Base-by-base conservation (phyloP, 2,329 filamentous ascomycete species). In the Hypoxylon sp. region DNA sequence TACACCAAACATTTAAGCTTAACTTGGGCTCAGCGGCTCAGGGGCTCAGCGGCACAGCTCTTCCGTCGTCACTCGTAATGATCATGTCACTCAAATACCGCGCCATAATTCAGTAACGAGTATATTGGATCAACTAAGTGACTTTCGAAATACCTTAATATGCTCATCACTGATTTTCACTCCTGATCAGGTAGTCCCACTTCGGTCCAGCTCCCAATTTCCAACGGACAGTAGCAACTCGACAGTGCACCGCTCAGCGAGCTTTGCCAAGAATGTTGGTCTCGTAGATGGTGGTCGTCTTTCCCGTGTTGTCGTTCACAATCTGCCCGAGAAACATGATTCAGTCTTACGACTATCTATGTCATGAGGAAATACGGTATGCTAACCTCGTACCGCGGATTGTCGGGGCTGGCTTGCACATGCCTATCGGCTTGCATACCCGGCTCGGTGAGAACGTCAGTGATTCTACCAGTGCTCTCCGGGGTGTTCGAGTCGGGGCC, bases 221-320 rank as follows among this genome's bases (percentile, higher is more conserved):
- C 43, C 3, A 15, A 26, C 44, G 10, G 10, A 15, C 24, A 48
- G 22, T 19, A 17, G 24, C 4, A 3, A 15, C 19, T 26, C 22
- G 17, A 43, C 17, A 2, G 20, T 10, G 10, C 6, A 22, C 26
- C 7, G 6, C 17, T 54, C 15, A 20, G 26, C 57, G 56, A 15
- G 59, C 55, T 3, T 24, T 37, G 2, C 63, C 62, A 6, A 70
- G 53, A 28, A 70, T 70, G 39, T 62, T 68, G 17, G 30, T 55
- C 47, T 69, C 67, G 4, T 66, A 68, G 8, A 69, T 53, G 20
- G 56, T 62, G 5, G 58, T 68, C 17, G 30, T 54, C 24, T 68
- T 69, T 10, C 64, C 64, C 4, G 68, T 69, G 13, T 70, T 67
- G 13, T 68, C 59, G 20, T 70, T 70, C 17, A 68, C 49, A 15